Evolutionary conservation across 2,329 filamentous ascomycete species (phyloP), one percentile per base, ranked within the genome.

Genomic region (Colletotrichum echinochloae): DNA sequence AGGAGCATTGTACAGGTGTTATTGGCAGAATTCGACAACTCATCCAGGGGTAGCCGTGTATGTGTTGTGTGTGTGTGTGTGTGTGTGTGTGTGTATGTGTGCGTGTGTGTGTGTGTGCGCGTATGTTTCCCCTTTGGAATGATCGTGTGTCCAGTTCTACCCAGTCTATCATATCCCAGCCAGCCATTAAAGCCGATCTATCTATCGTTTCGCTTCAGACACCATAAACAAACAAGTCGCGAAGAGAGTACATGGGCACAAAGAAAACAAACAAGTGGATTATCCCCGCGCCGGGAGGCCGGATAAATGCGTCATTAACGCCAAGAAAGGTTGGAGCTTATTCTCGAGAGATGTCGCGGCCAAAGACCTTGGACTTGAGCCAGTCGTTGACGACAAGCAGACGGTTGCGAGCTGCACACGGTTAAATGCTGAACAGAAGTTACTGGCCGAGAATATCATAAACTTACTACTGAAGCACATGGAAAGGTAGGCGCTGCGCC

Each of bases 401-500:
- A 80, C 96, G 92, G 86, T 99, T 99, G 77, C 96, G 94, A 73
- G 94, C 94, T 97, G 74, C 56, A 61, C 46, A 52, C 63, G 37
- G 48, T 64, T 30, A 75, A 77, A 70, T 35, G 7, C 8, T 60
- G 67, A 52, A 20, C 35, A 51, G 1, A 18, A 30, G 11, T 23
- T 37, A 5, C 5, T 33, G 33, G 2, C n/a, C 33, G 7, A 55
- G n/a, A n/a, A 55, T 18, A 23, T 8, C 8, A n/a, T n/a, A 23
- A 75, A 92, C 94, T 91, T 89, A 96, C 94, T 95, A 90, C 95
- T 98, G 83, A 99, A 99, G 90, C 95, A 98, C 96, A 99, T 99
- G 88, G 94, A 98, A 81, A 99, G 86, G 83, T 99, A 99, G 65
- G 95, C 96, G 79, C 93, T 97, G 81, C 95, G 90, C 96, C 96